phyloP scores from a whole-genome alignment of 768 basidiomycete genomes.

The Zangia roseola region DNA sequence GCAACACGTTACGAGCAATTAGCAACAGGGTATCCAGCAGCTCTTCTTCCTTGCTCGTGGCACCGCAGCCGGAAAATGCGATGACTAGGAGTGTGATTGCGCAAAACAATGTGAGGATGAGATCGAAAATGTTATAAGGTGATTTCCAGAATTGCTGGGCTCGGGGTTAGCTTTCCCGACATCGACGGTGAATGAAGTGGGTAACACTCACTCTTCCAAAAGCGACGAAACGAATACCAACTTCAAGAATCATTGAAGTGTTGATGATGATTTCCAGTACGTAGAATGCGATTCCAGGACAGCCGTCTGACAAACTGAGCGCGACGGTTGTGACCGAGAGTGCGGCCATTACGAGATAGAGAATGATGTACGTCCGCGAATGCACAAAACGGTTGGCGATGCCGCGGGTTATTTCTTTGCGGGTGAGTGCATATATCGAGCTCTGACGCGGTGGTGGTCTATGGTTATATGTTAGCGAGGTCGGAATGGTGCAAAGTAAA shows the following conservation, averaged over 20 bases:
- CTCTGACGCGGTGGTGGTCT: constrained; percentile 59
- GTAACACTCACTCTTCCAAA: constrained; percentile 76
- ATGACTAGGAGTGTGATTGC: constrained; percentile 86
- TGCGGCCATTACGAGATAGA: constrained; percentile 87
- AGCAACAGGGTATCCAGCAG: constrained; percentile 90
- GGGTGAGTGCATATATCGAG: constrained; percentile 83
- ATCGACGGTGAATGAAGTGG: background rate
- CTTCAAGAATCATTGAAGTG: constrained; percentile 90
- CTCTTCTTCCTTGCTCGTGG: constrained; percentile 88
- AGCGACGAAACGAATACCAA: constrained; percentile 86
- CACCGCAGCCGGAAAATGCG: constrained; percentile 80
- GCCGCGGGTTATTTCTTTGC: constrained; percentile 78
- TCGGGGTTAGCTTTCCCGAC: constrained; percentile 2
- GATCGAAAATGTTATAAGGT: constrained; percentile 87
- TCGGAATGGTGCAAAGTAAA: constrained; percentile 8
- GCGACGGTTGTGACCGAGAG: constrained; percentile 85
- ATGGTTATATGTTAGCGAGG: constrained; percentile 18
- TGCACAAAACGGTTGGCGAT: constrained; percentile 90
- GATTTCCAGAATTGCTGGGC: constrained; percentile 93
- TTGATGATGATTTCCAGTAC: constrained; percentile 88
- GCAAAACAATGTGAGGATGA: constrained; percentile 87
- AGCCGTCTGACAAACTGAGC: constrained; percentile 78
- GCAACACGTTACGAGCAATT: constrained; percentile 88
- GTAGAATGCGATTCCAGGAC: constrained; percentile 87
- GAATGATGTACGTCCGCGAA: constrained; percentile 80